These are phyloP conservation scores for Blastobotrys buckinghamii DNA, from an alignment of 1,139 yeast genomes.

Conservation along the genomic window DNA sequence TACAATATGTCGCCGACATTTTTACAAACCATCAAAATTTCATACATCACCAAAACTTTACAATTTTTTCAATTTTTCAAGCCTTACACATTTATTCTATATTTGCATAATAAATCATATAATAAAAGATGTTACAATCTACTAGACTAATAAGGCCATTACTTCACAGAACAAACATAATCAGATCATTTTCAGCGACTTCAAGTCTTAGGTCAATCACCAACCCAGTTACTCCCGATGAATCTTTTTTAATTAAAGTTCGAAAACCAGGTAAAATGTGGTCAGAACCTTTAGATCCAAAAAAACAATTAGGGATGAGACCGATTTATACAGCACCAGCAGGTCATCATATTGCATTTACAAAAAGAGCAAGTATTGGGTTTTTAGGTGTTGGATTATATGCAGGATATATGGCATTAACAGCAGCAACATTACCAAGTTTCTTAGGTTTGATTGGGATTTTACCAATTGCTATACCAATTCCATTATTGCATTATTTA, in stretches of 20 bases:
- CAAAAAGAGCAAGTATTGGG: constrained; percentile 35
- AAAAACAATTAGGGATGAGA: constrained; percentile 26
- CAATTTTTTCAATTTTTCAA: too few species aligned
- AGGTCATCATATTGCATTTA: constrained; percentile 33
- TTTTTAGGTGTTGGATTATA: constrained; percentile 29
- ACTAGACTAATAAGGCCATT: neutral
- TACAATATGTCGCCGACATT: too few species aligned
- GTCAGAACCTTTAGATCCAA: constrained; percentile 32
- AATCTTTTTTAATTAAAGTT: constrained; percentile 26
- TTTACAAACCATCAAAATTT: too few species aligned
- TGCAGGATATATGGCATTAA: constrained; percentile 29
- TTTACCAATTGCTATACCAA: constrained; percentile 52
- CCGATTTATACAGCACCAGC: constrained; percentile 34
- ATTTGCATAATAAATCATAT: too few species aligned
- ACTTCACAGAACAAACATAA: neutral
- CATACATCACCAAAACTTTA: too few species aligned
- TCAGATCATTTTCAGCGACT: constrained; percentile 9
- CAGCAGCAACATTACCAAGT: constrained; percentile 21
- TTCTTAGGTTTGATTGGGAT: constrained; percentile 49
- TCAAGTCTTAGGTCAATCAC: constrained; percentile 20
- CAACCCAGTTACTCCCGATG: constrained; percentile 30
- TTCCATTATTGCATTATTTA: constrained; percentile 48
- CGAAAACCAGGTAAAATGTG: constrained; percentile 33
- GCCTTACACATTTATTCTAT: too few species aligned
- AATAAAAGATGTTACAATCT: neutral